Conservation (phyloP, 139 green algal genomes). For the Yamagishiella unicocca region DNA sequence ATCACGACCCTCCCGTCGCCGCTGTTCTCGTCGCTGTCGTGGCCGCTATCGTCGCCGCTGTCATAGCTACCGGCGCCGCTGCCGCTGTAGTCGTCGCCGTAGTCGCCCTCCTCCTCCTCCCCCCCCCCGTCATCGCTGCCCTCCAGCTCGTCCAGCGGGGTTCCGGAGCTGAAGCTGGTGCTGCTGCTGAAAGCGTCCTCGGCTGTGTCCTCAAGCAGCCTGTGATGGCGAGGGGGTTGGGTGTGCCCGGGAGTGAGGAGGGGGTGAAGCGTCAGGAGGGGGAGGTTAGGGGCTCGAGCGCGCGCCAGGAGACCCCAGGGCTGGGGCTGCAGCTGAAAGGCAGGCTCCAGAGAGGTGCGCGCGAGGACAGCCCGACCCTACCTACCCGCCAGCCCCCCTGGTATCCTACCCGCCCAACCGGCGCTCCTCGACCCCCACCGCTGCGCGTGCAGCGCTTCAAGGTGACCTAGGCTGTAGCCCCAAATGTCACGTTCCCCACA, state of each 20-base stretch:
- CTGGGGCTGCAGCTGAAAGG: no score
- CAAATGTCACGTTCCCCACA: no score
- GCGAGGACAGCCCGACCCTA: no score
- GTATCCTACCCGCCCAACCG: no score
- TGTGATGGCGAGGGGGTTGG: not conserved
- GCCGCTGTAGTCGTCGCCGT: not conserved
- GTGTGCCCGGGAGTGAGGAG: not conserved
- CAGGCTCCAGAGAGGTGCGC: no score
- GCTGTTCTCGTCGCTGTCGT: not conserved
- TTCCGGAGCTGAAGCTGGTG: conserved; percentile 31
- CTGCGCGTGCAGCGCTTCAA: no score
- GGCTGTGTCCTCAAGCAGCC: conserved; percentile 42
- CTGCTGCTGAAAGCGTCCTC: conserved; percentile 36
- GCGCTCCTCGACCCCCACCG: no score
- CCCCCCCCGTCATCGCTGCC: not conserved
- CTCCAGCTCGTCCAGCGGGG: not conserved
- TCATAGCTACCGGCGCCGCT: not conserved
- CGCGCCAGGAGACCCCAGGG: no score
- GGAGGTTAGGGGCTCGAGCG: not conserved
- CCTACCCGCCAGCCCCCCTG: no score
- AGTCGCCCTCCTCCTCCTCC: not conserved
- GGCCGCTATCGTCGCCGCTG: not conserved
- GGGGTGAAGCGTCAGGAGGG: not conserved
- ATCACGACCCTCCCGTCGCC: not conserved
- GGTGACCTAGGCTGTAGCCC: no score